Conservation (phyloP, 2,329 filamentous ascomycete genomes). For the Blumeriella jaapii region DNA sequence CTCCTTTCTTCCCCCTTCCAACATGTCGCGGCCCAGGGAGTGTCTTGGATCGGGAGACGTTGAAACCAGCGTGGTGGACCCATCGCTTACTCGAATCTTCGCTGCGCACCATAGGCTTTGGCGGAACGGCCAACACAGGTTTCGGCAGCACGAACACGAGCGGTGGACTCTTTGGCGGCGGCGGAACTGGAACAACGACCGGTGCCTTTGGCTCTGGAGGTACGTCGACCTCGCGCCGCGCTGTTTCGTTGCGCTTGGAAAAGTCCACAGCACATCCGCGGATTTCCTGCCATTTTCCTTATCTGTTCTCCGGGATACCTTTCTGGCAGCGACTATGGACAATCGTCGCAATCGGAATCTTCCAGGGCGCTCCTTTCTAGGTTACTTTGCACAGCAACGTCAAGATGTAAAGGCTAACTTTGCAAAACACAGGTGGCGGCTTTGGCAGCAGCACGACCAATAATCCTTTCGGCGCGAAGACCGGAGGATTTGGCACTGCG, state of each 20-base stretch:
- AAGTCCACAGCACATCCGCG: constrained; percentile 4
- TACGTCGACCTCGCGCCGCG: constrained; percentile 25
- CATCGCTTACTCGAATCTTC: constrained; percentile 27
- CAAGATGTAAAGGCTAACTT: constrained; percentile 14
- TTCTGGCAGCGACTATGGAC: constrained; percentile 1
- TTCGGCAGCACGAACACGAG: constrained; percentile 30
- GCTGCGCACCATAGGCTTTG: constrained; percentile 31
- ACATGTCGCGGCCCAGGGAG: constrained; percentile 6
- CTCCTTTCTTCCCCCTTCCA: constrained; percentile 15
- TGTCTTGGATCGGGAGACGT: constrained; percentile 10
- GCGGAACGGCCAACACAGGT: constrained; percentile 29
- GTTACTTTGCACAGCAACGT: neutral
- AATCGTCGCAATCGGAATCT: neutral
- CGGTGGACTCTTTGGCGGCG: constrained; percentile 32
- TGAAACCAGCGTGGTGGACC: constrained; percentile 19
- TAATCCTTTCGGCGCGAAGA: constrained; percentile 28
- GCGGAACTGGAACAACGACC: constrained; percentile 26
- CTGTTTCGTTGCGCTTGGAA: constrained; percentile 5
- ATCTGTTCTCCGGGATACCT: neutral
- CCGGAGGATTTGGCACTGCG: constrained; percentile 36
- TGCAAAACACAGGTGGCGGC: constrained; percentile 16
- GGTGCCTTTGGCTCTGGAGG: constrained; percentile 29
- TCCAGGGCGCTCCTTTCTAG: neutral
- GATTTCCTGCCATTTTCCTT: neutral
- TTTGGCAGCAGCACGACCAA: constrained; percentile 34